Conservation (phyloP, 2,329 filamentous ascomycete genomes). For the Neopestalotiopsis rosae region DNA sequence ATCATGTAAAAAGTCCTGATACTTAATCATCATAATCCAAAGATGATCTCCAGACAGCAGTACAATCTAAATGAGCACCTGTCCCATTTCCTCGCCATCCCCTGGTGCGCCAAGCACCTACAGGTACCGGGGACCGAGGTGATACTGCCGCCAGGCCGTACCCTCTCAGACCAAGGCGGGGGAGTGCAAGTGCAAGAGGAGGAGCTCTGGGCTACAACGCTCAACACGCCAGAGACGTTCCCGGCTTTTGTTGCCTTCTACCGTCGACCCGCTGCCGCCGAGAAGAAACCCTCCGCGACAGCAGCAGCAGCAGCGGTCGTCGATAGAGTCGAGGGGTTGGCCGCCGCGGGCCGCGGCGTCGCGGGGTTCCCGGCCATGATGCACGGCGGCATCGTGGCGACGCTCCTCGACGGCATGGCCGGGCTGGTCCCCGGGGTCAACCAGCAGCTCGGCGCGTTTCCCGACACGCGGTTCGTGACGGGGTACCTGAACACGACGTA, state of each 20-base stretch:
- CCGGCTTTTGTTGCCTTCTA: conserved; percentile 3
- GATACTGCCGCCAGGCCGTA: not conserved
- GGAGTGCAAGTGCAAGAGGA: not conserved
- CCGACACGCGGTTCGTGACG: conserved; percentile 22
- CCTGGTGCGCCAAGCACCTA: conserved; percentile 11
- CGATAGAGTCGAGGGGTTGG: conserved; percentile 37
- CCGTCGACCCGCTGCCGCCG: not conserved
- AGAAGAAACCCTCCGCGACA: no score
- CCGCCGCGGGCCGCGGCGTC: conserved; percentile 53
- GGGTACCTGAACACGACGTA: conserved; percentile 26
- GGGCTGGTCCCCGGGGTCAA: conserved; percentile 55
- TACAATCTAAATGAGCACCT: not conserved
- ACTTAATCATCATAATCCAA: not conserved
- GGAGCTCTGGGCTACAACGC: not conserved
- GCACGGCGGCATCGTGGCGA: conserved; percentile 64
- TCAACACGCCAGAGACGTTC: conserved; percentile 9
- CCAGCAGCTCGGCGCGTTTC: conserved; percentile 8
- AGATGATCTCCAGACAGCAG: not conserved
- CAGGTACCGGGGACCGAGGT: not conserved
- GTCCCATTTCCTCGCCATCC: conserved; percentile 4
- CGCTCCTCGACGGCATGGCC: conserved; percentile 64
- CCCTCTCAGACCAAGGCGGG: not conserved
- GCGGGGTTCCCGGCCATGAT: conserved; percentile 57
- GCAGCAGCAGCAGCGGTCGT: conserved; percentile 19
- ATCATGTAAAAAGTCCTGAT: not conserved